phyloP scores from a whole-genome alignment of 345 rosid genomes.

The Eucalyptus erythrocorys region DNA sequence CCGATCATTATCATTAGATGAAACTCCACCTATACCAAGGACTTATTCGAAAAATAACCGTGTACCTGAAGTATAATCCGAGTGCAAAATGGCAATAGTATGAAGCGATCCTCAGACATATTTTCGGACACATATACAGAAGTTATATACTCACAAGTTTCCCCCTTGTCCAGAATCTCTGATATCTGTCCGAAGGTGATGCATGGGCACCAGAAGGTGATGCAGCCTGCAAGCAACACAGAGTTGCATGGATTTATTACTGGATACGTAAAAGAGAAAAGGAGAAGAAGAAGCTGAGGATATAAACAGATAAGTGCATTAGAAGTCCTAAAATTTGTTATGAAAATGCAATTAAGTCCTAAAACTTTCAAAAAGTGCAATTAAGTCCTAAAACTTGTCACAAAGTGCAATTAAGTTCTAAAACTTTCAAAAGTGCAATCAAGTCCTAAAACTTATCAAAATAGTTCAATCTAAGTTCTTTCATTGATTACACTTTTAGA shows the following conservation, averaged over 20 bases:
- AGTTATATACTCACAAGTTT: conserved; percentile 1
- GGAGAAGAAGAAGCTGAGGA: neutral
- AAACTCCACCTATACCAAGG: neutral
- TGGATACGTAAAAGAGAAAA: neutral
- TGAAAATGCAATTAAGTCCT: too few relatives aligned
- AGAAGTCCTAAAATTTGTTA: too few relatives aligned
- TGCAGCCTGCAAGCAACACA: conserved; percentile 9
- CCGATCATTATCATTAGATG: neutral
- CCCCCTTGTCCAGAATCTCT: conserved; percentile 22
- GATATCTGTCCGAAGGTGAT: conserved; percentile 21
- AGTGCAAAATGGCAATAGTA: neutral
- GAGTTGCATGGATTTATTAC: neutral
- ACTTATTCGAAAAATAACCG: neutral
- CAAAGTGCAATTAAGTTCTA: too few relatives aligned
- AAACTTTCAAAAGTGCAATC: too few relatives aligned
- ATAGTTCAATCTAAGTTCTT: too few relatives aligned
- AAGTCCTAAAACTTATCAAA: too few relatives aligned
- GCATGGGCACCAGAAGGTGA: conserved; percentile 29
- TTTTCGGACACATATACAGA: neutral
- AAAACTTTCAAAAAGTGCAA: too few relatives aligned
- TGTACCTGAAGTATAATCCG: neutral
- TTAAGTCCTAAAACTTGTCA: too few relatives aligned
- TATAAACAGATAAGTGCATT: too few relatives aligned
- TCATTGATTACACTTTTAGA: too few relatives aligned
- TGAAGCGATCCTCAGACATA: neutral